Conservation (phyloP, 2,329 filamentous ascomycete genomes). For the Xylariales sp. region DNA sequence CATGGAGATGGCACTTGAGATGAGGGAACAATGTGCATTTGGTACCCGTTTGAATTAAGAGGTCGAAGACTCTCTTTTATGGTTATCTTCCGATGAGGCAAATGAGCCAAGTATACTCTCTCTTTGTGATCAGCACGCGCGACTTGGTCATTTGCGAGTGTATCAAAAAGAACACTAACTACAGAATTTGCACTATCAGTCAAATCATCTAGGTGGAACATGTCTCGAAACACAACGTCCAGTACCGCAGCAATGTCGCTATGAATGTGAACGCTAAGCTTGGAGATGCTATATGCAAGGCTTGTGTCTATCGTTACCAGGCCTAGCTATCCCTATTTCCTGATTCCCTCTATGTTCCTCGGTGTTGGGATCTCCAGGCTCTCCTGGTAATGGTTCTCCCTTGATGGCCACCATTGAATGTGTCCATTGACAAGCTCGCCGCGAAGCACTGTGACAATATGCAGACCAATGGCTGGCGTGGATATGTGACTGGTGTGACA, state of each 20-base stretch:
- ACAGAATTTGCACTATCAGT: conserved; percentile 74
- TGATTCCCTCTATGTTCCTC: conserved; percentile 70
- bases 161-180: conserved; percentile 86
- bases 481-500: conserved; percentile 67
- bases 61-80: no score
- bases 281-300: conserved; percentile 67
- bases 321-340: conserved; percentile 35
- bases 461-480: conserved; percentile 76
- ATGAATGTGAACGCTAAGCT: conserved; percentile 98
- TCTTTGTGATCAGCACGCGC: conserved; percentile 71
- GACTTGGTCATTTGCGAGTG: conserved; percentile 71
- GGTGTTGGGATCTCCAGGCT: conserved; percentile 86
- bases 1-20: no score
- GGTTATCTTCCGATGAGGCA: no score
- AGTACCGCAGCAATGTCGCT: conserved; percentile 89
- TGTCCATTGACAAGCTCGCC: conserved; percentile 67
- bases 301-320: conserved; percentile 25
- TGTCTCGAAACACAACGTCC: conserved; percentile 63
- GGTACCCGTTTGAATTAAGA: no score
- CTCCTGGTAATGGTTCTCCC: conserved; percentile 59
- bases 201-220: conserved; percentile 73
- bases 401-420: conserved; percentile 87
- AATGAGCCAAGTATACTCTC: no score
- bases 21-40: no score
- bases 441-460: conserved; percentile 74